phyloP scores from a whole-genome alignment of 1,284 basidiomycete species.

The Sparassis latifolia region DNA sequence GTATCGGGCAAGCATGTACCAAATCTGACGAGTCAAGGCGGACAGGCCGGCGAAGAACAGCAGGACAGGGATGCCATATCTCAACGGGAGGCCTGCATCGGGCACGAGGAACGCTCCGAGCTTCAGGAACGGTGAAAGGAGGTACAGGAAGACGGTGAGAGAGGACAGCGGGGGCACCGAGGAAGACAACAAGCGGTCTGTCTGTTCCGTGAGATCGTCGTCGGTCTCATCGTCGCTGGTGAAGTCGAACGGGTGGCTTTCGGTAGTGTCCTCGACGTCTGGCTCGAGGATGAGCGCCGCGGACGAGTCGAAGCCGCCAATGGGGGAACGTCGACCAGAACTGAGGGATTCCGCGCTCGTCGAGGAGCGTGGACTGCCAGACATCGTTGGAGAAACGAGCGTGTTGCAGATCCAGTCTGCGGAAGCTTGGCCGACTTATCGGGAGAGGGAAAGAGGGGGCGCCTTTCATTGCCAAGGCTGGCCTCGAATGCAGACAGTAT shows the following conservation, averaged over 20 bases:
- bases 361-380: conserved; percentile 17
- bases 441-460: not conserved
- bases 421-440: not conserved
- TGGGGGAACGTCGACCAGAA: conserved; percentile 20
- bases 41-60: conserved; percentile 50
- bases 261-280: conserved; percentile 36
- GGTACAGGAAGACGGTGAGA: conserved; percentile 58
- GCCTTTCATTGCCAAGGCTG: not conserved
- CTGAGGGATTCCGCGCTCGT: conserved; percentile 20
- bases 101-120: conserved; percentile 60
- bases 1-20: conserved; percentile 69
- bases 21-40: conserved; percentile 57
- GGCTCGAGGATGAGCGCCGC: conserved; percentile 57
- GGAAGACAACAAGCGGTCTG: conserved; percentile 35
- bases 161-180: conserved; percentile 49
- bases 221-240: conserved; percentile 47
- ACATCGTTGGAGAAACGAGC: not conserved
- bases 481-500: not conserved
- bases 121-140: conserved; percentile 61
- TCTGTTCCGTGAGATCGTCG: conserved; percentile 38
- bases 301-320: conserved; percentile 27
- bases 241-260: conserved; percentile 38
- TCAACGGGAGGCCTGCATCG: conserved; percentile 39
- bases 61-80: conserved; percentile 44
- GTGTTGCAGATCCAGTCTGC: no score